phyloP scores from a whole-genome alignment of 176 grass and related monocot species.

The Bromus sterilis region DNA sequence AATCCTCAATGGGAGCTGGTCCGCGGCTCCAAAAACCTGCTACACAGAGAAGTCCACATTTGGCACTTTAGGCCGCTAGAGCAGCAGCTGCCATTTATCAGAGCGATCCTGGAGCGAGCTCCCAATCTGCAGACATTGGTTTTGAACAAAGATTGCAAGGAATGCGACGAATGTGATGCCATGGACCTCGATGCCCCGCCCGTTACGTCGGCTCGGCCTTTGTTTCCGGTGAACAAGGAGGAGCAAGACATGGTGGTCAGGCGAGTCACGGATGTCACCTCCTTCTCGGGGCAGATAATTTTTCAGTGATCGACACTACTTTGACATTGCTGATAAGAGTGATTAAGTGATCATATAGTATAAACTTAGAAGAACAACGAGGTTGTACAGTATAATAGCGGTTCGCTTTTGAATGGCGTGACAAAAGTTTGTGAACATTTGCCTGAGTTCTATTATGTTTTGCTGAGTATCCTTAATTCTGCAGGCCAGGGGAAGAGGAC shows the following conservation, averaged over 20 bases:
- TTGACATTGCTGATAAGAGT: no score
- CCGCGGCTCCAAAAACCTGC: background rate
- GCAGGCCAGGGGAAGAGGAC: no score
- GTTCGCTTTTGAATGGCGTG: no score
- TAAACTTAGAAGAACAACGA: no score
- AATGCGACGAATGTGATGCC: background rate
- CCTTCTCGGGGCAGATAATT: background rate
- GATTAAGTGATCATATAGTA: no score
- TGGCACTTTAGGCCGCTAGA: conserved; percentile 5
- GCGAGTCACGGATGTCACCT: background rate
- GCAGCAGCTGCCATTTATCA: conserved; percentile 11
- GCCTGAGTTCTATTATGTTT: no score
- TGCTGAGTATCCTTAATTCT: no score
- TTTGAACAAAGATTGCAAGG: background rate
- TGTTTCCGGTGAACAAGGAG: background rate
- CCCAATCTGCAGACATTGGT: background rate
- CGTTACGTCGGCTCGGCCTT: no score
- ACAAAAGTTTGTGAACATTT: no score
- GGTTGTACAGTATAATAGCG: no score
- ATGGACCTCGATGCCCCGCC: background rate
- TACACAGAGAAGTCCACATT: background rate
- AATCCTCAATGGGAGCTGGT: background rate
- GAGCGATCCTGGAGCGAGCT: background rate
- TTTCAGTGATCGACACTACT: background rate
- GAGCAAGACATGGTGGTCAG: background rate